A percentile compares a stretch with the other conserved stretches of the same genome.
These are phyloP conservation scores for Phytophthora agathidicida DNA, from an alignment of 352 stramenopile species.

Conservation along the genomic window DNA sequence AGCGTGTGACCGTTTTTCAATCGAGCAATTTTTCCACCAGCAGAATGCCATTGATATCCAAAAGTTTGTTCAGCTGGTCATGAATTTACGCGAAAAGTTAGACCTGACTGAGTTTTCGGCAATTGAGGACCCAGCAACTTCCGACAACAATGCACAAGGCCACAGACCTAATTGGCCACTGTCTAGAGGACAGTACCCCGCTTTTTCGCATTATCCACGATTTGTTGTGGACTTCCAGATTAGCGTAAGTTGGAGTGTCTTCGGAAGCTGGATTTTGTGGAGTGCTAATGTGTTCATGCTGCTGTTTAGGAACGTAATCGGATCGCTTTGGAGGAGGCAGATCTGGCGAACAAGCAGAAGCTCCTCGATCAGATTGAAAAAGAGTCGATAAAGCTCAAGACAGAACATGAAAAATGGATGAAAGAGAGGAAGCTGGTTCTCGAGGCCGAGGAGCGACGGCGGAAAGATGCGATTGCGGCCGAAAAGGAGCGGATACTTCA, in stretches of 20 bases:
- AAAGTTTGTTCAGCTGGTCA: slow-evolving; percentile 69
- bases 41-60: slow-evolving; percentile 84
- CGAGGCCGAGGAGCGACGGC: slow-evolving; percentile 63
- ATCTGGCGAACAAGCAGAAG: slow-evolving; percentile 67
- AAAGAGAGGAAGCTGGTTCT: slow-evolving; percentile 63
- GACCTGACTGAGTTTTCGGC: slow-evolving; percentile 38
- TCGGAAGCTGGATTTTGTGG: slow-evolving; percentile 3
- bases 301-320: slow-evolving; percentile 73
- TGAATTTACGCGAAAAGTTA: slow-evolving; percentile 55
- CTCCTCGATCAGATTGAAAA: slow-evolving; percentile 61
- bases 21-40: slow-evolving; percentile 88
- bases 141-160: neutral
- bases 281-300: neutral
- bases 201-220: slow-evolving; percentile 77
- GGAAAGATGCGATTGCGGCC: slow-evolving; percentile 57
- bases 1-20: slow-evolving; percentile 57
- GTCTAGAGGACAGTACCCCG: slow-evolving; percentile 74
- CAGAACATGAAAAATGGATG: slow-evolving; percentile 71
- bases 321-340: slow-evolving; percentile 79
- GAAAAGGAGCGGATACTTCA: slow-evolving; percentile 74
- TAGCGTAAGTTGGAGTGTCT: slow-evolving; percentile 52
- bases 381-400: slow-evolving; percentile 58
- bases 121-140: slow-evolving; percentile 6
- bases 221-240: slow-evolving; percentile 89
- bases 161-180: slow-evolving; percentile 57